phyloP scores from a whole-genome alignment of 108 stramenopile species.

The Fistulifera pelliculosa region DNA sequence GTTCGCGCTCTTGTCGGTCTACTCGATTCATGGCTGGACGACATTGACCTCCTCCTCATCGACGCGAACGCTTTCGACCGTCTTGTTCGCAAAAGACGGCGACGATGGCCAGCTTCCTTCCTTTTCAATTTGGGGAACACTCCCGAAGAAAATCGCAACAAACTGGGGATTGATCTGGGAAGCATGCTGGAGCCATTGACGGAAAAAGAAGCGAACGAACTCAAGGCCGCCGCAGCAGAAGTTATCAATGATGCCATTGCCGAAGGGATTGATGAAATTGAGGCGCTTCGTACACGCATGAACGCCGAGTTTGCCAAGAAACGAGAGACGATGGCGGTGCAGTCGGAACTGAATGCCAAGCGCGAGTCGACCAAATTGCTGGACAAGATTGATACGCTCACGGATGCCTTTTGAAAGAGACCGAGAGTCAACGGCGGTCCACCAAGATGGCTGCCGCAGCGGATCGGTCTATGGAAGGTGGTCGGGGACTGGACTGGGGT shows the following conservation, averaged over 20 bases:
- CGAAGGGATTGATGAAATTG: constrained; percentile 53
- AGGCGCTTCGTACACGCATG: constrained; percentile 29
- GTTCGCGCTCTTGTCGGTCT: too few species aligned
- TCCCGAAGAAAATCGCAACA: constrained; percentile 3
- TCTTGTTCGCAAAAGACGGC: too few species aligned
- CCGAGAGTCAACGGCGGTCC: constrained; percentile 13
- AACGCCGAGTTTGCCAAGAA: constrained; percentile 24
- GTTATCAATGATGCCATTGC: constrained; percentile 43
- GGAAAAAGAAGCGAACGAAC: constrained; percentile 39
- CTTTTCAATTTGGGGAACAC: too few species aligned
- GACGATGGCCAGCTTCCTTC: too few species aligned
- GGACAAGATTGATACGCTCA: constrained; percentile 58
- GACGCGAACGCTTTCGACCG: too few species aligned
- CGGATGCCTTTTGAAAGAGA: constrained; percentile 38
- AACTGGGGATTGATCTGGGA: constrained; percentile 33
- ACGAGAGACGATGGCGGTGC: neutral
- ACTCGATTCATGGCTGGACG: too few species aligned
- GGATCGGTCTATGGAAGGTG: constrained; percentile 32
- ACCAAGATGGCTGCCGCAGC: constrained; percentile 51
- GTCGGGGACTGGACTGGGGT: constrained; percentile 55
- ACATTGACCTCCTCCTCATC: too few species aligned
- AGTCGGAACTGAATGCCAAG: constrained; percentile 23
- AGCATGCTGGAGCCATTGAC: constrained; percentile 24
- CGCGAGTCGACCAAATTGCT: constrained; percentile 36
- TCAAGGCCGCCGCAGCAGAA: constrained; percentile 34